A percentile compares a stretch with the other conserved stretches of the same genome.
Evolutionary conservation across 345 rosid species (phyloP).

Genomic region (Lepidium africanum): DNA sequence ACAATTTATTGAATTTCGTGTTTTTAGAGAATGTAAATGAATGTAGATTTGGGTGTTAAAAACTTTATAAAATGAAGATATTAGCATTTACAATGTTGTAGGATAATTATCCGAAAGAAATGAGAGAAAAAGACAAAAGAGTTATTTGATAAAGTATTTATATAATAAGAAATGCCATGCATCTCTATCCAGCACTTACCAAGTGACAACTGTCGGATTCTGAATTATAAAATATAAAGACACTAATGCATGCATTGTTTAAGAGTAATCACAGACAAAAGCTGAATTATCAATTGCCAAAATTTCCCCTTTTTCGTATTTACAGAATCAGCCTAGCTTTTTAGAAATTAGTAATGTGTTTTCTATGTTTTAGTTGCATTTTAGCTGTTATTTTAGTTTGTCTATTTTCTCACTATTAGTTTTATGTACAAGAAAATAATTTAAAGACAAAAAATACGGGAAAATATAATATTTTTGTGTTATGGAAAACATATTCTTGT

Average conservation of each 20-base stretch:
- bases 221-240: not conserved
- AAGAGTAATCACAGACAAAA: not conserved
- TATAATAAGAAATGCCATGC: not conserved
- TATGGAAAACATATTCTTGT: no score
- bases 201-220: slow-evolving; percentile 16
- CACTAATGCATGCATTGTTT: not conserved
- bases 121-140: not conserved
- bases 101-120: not conserved
- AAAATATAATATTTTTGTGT: no score
- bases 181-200: slow-evolving; percentile 2
- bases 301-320: not conserved
- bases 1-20: no score
- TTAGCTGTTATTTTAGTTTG: not conserved
- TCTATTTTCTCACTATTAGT: no score
- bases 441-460: no score
- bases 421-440: no score
- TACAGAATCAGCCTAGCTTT: not conserved
- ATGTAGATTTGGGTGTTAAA: no score
- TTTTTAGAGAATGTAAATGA: no score
- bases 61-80: no score
- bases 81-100: not conserved
- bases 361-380: not conserved
- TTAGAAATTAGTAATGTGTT: not conserved
- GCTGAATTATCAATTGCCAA: slow-evolving; percentile 2
- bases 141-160: not conserved